Percentiles rank a stretch among this genome's conserved stretches.
Conservation (phyloP, 345 rosid species). For the Syzygium aqueum region DNA sequence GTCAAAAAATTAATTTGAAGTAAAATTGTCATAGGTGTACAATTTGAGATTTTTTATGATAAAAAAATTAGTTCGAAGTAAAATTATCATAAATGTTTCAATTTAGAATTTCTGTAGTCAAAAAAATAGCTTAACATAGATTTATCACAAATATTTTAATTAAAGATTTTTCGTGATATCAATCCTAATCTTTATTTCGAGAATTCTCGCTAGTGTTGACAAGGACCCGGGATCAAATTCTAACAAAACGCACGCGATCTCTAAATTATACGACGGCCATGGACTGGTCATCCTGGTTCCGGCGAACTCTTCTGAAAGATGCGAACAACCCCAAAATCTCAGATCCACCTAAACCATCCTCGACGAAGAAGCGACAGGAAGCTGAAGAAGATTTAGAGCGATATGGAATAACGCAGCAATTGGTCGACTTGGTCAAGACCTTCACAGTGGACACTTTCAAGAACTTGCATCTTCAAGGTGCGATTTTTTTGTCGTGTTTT, state of each 20-base stretch:
- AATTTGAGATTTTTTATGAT: no score
- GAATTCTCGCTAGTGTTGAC: not conserved
- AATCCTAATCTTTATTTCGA: not conserved
- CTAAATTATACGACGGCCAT: conserved; percentile 4
- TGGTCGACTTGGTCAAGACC: conserved; percentile 50
- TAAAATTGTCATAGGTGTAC: no score
- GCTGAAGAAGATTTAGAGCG: conserved; percentile 22
- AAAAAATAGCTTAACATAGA: no score
- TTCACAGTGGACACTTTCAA: conserved; percentile 71
- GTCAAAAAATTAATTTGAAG: no score
- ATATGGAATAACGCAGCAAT: conserved; percentile 51
- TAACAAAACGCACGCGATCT: not conserved
- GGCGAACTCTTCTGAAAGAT: conserved; percentile 32
- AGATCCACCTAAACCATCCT: conserved; percentile 2
- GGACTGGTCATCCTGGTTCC: conserved; percentile 56
- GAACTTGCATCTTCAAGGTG: conserved; percentile 35
- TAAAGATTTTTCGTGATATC: no score
- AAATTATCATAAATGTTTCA: no score
- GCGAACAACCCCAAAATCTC: conserved; percentile 5
- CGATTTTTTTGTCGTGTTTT: not conserved
- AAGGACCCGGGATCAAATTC: not conserved
- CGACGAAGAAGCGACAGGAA: conserved; percentile 1
- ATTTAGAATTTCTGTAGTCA: rapidly evolving
- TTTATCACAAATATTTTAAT: no score
- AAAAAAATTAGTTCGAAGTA: no score